Evolutionary conservation across 2,329 filamentous ascomycete species (phyloP).

Genomic region (Penicillium sp.): DNA sequence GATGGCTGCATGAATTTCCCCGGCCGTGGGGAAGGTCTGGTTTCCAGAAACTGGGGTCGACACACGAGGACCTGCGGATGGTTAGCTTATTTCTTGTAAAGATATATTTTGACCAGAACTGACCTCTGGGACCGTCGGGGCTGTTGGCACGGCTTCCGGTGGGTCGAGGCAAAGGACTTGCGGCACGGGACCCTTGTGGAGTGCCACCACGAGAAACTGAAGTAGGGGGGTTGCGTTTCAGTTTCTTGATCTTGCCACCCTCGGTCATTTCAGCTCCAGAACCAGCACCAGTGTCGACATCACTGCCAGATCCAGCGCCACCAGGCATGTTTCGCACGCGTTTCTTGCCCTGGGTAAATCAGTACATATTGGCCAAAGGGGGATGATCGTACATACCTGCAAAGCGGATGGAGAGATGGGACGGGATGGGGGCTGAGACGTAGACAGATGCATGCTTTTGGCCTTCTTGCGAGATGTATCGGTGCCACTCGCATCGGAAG

Average conservation of each 20-base stretch:
- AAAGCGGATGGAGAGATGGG: slow-evolving; percentile 61
- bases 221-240: slow-evolving; percentile 47
- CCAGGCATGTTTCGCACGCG: slow-evolving; percentile 36
- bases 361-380: not conserved
- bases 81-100: not conserved
- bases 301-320: slow-evolving; percentile 52
- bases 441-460: slow-evolving; percentile 60
- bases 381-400: slow-evolving; percentile 39
- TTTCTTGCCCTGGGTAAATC: slow-evolving; percentile 50
- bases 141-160: slow-evolving; percentile 42
- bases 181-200: slow-evolving; percentile 49
- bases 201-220: slow-evolving; percentile 39
- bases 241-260: slow-evolving; percentile 46
- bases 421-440: slow-evolving; percentile 49
- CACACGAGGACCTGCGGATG: slow-evolving; percentile 25
- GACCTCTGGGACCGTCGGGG: slow-evolving; percentile 31
- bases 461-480: slow-evolving; percentile 81
- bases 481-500: slow-evolving; percentile 88
- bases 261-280: slow-evolving; percentile 48
- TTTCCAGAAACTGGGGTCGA: slow-evolving; percentile 30
- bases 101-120: not conserved
- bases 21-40: slow-evolving; percentile 43
- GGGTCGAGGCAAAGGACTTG: slow-evolving; percentile 42
- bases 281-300: slow-evolving; percentile 54
- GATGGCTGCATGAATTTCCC: slow-evolving; percentile 48